Percentiles rank a stretch among this genome's conserved stretches.
Evolutionary conservation across 169 alveolate species (phyloP).

Genomic region (Cryptosporidium bovis): DNA sequence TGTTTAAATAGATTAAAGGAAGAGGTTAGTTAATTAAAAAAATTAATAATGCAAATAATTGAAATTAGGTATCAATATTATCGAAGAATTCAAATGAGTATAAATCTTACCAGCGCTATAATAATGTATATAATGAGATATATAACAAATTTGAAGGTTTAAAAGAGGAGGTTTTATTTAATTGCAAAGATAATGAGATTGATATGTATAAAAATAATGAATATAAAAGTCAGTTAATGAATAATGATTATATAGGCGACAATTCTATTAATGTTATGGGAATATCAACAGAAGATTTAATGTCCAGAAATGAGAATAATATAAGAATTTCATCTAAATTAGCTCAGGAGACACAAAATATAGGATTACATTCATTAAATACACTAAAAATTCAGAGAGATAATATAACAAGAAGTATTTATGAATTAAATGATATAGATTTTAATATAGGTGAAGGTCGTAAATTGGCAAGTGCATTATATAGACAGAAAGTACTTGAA

Average conservation of each 20-base stretch:
- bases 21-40: constrained; percentile 33
- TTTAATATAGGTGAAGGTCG: constrained; percentile 66
- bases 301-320: constrained; percentile 55
- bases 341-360: constrained; percentile 65
- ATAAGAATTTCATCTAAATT: constrained; percentile 41
- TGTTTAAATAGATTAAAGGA: constrained; percentile 33
- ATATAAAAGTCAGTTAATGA: constrained; percentile 11
- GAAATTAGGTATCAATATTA: constrained; percentile 13
- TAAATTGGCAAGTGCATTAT: constrained; percentile 53
- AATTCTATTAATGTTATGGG: neutral
- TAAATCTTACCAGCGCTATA: constrained; percentile 46
- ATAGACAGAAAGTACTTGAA: constrained; percentile 52
- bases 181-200: neutral
- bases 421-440: constrained; percentile 57
- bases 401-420: constrained; percentile 57
- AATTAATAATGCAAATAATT: constrained; percentile 1
- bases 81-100: constrained; percentile 55
- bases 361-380: constrained; percentile 55
- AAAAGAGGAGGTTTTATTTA: constrained; percentile 14
- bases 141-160: constrained; percentile 11
- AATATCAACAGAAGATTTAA: constrained; percentile 44
- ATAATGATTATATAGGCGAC: too few species aligned
- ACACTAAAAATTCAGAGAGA: constrained; percentile 65
- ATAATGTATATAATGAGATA: constrained; percentile 26
- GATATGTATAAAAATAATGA: neutral